Base-by-base conservation (phyloP, 176 grass and related monocot species). In the Alopecurus myosuroides region DNA sequence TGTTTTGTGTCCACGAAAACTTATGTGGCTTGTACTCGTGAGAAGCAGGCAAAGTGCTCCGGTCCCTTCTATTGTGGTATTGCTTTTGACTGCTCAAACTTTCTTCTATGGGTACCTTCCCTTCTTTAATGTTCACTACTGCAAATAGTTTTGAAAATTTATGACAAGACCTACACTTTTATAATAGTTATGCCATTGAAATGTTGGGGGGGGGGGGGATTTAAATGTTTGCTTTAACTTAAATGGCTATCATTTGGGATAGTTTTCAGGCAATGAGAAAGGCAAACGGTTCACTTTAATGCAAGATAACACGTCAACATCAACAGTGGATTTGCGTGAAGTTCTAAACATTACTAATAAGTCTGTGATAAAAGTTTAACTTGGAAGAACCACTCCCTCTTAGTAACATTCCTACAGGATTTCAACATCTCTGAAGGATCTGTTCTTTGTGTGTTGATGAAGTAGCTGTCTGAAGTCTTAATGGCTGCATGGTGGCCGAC, bases 401-500 rank as follows among this genome's bases (percentile, higher is more conserved):
- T 7, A 77, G 66, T 63, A 44, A 40, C 34, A 69, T 29, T 77
- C 33, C 53, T 86, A 30, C 82, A 98, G 92, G 90, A 98, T 79
- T 85, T 98, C 80, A 88, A 98, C 82, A 93, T 95, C 49, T 98
- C 95, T 64, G 84, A 93, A 82, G 84, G 91, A 81, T 93, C 93
- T 20, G 90, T 95, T 57, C 95, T 95, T 65, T 90, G 83, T 79
- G 91, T 82, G 85, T 93, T 74, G 93, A 98, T 48, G 95, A 98
- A 86, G 89, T 87, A 86, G 95, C 93, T 83, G 87, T 94, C 49
- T 84, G 91, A 81, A 93, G 95, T 93, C 92, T 98, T 66, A 98
- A 98, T 88, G 95, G 95, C 33, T 98, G 95, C 74, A 94, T 92
- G 71, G 95, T 91, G 51, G 95, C 92, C 65, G 95, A 95, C 80